Evolutionary conservation across 352 stramenopile genomes (phyloP), one percentile per base, ranked within the genome.

Genomic region (Peronospora destructor): DNA sequence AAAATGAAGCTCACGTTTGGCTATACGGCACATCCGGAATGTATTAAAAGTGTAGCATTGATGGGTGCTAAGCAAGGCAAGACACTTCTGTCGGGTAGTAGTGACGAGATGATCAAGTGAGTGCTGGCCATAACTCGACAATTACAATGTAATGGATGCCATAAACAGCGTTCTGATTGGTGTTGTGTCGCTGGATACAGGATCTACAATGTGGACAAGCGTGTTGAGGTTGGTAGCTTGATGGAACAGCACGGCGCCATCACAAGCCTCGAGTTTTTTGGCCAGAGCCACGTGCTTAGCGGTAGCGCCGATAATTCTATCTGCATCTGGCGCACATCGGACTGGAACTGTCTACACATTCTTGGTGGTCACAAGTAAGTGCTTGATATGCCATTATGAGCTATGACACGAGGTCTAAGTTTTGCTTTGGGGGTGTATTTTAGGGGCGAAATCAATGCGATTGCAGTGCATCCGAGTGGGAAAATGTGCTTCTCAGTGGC

Each of bases 261-360:
- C 59, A 93, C 80, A 53, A 85, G 75, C 51, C 64, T 95, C 49
- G 81, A 88, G 61, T 93, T 93, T 55, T 91, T 89, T 52, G 76
- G 82, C 7, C 71, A 91, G 55, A 91, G 76, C 53, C 78, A 94
- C 60, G 58, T 95, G 49, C 78, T 95, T 36, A 95, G 85, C 37
- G 85, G 81, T 23, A 91, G 83, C 43, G 76, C 75, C 8, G 85
- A 95, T 72, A 82, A 91, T 47, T 90, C 81, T 26, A 91, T 95
- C 45, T 92, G 81, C 41, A 91, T 95, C 39, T 95, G 85, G 85
- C 82, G 84, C 48, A 91, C 81, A 36, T 85, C 81, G 2, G 85
- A 95, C 56, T 95, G 85, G 85, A 91, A 92, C 49, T 91, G 82
- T 39, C 36, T 95, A 42, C 83, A 92, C 60, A 93, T 91, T 56